Conservation (phyloP, 139 green algal species). For the Chlorella ohadii region DNA sequence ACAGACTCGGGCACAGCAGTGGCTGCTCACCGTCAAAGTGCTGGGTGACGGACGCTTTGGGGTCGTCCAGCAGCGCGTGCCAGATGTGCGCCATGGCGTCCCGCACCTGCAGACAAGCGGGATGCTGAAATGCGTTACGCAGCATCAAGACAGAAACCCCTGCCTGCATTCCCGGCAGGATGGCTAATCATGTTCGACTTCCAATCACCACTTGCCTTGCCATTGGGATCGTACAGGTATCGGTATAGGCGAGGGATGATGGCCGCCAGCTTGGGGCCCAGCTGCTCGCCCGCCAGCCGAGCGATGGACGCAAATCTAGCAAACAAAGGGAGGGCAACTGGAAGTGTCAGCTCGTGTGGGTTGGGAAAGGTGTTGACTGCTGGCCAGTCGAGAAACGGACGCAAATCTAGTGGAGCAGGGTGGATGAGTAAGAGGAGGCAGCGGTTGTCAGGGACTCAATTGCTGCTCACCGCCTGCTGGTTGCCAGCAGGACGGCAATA, state of each 20-base stretch:
- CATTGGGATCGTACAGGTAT: conserved; percentile 87
- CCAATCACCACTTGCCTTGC: conserved; percentile 79
- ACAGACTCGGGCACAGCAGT: no score
- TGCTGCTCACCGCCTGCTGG: no score
- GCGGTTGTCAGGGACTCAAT: no score
- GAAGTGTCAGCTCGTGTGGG: no score
- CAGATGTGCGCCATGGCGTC: conserved; percentile 76
- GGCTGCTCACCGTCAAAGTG: conserved; percentile 61
- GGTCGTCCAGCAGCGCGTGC: conserved; percentile 78
- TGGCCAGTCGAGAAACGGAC: no score
- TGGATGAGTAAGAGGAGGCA: no score
- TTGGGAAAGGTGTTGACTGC: no score
- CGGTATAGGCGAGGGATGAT: conserved; percentile 92
- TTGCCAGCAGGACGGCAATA: no score
- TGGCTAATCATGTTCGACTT: no score
- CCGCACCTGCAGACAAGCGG: conserved; percentile 1
- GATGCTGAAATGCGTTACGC: no score
- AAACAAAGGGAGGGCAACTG: not conserved
- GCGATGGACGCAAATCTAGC: conserved; percentile 81
- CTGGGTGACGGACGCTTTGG: conserved; percentile 60
- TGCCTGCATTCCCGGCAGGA: no score
- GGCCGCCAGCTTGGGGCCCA: conserved; percentile 68
- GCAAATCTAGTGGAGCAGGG: no score
- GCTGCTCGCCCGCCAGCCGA: conserved; percentile 70
- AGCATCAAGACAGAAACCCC: not conserved